These are phyloP conservation scores for Mycosarcoma maydis DNA, from an alignment of 1,284 basidiomycete species.

Conservation along the genomic window DNA sequence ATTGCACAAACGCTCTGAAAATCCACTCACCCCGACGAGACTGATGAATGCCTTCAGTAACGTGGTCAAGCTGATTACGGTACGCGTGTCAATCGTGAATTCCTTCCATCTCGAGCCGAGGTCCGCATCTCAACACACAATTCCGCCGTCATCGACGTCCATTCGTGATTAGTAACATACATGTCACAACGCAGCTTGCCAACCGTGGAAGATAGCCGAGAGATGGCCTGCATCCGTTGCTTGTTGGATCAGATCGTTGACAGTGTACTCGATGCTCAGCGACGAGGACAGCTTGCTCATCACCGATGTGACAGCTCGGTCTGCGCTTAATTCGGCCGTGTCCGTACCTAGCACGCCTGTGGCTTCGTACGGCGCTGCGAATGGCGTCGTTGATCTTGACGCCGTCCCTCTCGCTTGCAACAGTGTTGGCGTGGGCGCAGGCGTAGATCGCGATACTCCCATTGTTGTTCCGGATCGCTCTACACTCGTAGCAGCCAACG, in stretches of 20 bases:
- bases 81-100: no score
- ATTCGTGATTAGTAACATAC: no score
- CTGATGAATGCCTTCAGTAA: no score
- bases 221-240: slow-evolving; percentile 83
- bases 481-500: slow-evolving; percentile 8
- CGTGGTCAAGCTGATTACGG: slow-evolving; percentile 2
- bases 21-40: no score
- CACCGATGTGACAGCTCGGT: slow-evolving; percentile 76
- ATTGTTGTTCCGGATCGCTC: slow-evolving; percentile 17
- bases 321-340: slow-evolving; percentile 83
- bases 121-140: not conserved
- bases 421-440: slow-evolving; percentile 10
- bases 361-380: not conserved
- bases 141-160: not conserved
- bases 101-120: no score
- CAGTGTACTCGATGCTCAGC: slow-evolving; percentile 88
- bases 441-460: slow-evolving; percentile 6
- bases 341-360: slow-evolving; percentile 33
- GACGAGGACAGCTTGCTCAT: slow-evolving; percentile 79
- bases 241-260: slow-evolving; percentile 90
- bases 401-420: slow-evolving; percentile 2
- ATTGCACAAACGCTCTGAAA: no score
- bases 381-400: slow-evolving; percentile 22
- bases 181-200: slow-evolving; percentile 42
- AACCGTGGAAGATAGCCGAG: slow-evolving; percentile 75